Percentiles rank a stretch among this genome's conserved stretches.
These are phyloP conservation scores for Xerocomus amazonicus DNA, from an alignment of 1,284 basidiomycete genomes.

Conservation along the genomic window DNA sequence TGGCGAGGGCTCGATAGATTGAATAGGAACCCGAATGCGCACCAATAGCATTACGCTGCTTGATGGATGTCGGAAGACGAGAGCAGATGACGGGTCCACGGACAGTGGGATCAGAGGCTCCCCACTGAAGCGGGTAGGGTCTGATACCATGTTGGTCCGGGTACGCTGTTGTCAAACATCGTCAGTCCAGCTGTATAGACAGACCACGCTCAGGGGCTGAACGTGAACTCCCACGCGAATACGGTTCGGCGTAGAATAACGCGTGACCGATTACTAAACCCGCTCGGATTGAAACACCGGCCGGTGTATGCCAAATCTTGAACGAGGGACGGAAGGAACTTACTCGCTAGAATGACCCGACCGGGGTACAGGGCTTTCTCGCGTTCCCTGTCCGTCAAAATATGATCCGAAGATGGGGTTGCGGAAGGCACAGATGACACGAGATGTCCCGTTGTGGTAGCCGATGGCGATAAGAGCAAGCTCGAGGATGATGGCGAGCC, in stretches of 20 bases:
- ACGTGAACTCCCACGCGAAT: slow-evolving; percentile 1
- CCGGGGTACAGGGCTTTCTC: slow-evolving; percentile 75
- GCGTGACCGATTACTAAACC: not conserved
- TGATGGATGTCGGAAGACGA: slow-evolving; percentile 80
- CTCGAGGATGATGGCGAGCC: slow-evolving; percentile 24
- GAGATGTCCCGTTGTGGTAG: slow-evolving; percentile 24
- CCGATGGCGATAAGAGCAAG: slow-evolving; percentile 24
- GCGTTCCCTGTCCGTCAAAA: slow-evolving; percentile 56
- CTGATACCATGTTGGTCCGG: slow-evolving; percentile 71
- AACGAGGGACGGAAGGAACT: slow-evolving; percentile 27
- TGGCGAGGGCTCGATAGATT: slow-evolving; percentile 89
- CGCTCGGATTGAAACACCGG: not conserved
- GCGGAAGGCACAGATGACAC: slow-evolving; percentile 32
- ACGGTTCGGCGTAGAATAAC: slow-evolving; percentile 18
- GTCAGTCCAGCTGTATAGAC: slow-evolving; percentile 10
- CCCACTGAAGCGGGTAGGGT: slow-evolving; percentile 83
- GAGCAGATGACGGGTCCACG: slow-evolving; percentile 91
- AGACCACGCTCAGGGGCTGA: not conserved
- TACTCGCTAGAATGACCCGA: slow-evolving; percentile 78
- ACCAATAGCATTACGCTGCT: slow-evolving; percentile 89
- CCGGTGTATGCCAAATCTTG: not conserved
- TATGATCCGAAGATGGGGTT: slow-evolving; percentile 18
- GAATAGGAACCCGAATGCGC: slow-evolving; percentile 94
- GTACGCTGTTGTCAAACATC: slow-evolving; percentile 46
- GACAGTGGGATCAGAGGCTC: slow-evolving; percentile 57